Conservation (phyloP, 441 rosid species). For the Gossypium davidsonii region DNA sequence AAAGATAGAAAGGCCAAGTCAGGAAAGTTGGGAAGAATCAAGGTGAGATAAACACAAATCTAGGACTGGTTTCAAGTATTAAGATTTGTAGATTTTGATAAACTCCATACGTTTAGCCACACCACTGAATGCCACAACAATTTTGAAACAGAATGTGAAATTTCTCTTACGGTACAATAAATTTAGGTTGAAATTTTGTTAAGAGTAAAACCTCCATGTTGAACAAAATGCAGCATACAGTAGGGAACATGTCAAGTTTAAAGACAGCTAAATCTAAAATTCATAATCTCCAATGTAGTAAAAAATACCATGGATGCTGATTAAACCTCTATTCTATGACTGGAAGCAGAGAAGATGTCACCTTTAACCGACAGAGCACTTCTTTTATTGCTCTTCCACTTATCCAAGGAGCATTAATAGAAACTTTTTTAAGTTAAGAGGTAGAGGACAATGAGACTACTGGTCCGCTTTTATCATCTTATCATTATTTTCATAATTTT, state of each 20-base stretch:
- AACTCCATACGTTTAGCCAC: not conserved
- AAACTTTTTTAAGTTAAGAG: not conserved
- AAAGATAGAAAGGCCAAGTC: slow-evolving; percentile 22
- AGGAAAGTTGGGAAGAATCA: slow-evolving; percentile 21
- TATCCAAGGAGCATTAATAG: not conserved
- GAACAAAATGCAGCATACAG: not conserved
- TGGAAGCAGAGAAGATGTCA: not conserved
- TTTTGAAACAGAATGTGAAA: not conserved
- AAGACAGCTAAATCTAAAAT: not conserved
- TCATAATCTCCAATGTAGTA: not conserved
- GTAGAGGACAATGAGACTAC: not conserved
- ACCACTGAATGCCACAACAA: not conserved
- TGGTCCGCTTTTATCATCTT: not conserved
- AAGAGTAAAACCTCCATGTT: not conserved
- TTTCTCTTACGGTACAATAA: not conserved
- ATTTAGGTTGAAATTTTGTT: not conserved
- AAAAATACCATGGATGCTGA: not conserved
- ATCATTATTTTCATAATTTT: not conserved
- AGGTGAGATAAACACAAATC: slow-evolving; percentile 13
- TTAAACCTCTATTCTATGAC: not conserved
- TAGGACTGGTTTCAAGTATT: slow-evolving; percentile 4
- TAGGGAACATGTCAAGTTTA: not conserved
- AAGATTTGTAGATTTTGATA: not conserved
- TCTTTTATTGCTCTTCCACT: not conserved
- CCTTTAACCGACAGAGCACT: not conserved